These are phyloP conservation scores for Allium fistulosum DNA, from an alignment of 106 monocot species.

Conservation along the genomic window DNA sequence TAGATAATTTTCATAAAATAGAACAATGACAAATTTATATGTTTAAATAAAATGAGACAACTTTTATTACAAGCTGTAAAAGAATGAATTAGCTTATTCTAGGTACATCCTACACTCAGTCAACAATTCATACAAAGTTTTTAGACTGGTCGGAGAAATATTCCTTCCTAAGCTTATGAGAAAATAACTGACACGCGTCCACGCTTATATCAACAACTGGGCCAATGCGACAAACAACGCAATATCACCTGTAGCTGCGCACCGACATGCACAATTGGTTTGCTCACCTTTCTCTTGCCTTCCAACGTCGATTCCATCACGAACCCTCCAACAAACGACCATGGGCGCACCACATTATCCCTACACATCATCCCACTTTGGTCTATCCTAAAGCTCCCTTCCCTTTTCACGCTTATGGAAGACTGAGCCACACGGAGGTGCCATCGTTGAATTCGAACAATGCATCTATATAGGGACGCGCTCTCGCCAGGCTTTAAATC, in stretches of 20 bases:
- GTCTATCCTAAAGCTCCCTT: slow-evolving; percentile 55
- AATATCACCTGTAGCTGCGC: slow-evolving; percentile 53
- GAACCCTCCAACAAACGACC: slow-evolving; percentile 30
- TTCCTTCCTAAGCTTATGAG: slow-evolving; percentile 68
- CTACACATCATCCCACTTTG: neutral
- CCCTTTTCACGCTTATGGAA: slow-evolving; percentile 31
- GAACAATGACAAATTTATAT: too few species aligned
- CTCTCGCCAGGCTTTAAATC: slow-evolving; percentile 83
- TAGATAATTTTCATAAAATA: too few species aligned
- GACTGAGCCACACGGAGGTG: slow-evolving; percentile 43
- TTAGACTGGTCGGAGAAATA: slow-evolving; percentile 7
- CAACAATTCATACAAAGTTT: neutral
- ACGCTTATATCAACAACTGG: slow-evolving; percentile 75
- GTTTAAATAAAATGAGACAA: too few species aligned
- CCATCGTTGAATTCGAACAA: slow-evolving; percentile 44
- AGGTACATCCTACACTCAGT: too few species aligned
- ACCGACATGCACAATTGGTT: slow-evolving; percentile 63
- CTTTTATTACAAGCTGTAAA: too few species aligned
- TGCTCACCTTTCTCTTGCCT: slow-evolving; percentile 60
- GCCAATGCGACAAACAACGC: slow-evolving; percentile 71
- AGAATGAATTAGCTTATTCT: too few species aligned
- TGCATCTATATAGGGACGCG: slow-evolving; percentile 33
- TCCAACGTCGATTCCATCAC: slow-evolving; percentile 71
- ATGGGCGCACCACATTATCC: slow-evolving; percentile 6
- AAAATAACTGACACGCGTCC: slow-evolving; percentile 82